phyloP scores from a whole-genome alignment of 2,329 filamentous ascomycete species.

The Colletotrichum tropicicola region DNA sequence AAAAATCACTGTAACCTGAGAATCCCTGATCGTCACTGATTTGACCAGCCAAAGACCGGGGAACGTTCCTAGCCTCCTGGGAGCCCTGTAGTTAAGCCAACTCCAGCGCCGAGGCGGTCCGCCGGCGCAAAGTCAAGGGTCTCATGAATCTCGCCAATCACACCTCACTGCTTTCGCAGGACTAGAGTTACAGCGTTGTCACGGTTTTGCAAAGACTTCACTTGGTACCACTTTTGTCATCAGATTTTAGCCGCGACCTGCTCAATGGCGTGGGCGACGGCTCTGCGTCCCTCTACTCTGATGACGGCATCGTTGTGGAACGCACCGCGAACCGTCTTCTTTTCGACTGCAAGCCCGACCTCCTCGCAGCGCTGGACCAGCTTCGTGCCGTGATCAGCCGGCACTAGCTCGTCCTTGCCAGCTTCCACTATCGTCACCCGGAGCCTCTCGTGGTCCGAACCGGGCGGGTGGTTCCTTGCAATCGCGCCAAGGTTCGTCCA shows the following conservation, averaged over 20 bases:
- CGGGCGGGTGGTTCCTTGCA: slow-evolving; percentile 33
- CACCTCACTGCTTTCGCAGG: background rate
- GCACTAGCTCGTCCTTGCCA: slow-evolving; percentile 67
- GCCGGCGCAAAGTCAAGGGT: background rate
- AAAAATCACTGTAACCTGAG: background rate
- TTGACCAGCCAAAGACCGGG: background rate
- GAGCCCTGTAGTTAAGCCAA: background rate
- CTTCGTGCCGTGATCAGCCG: slow-evolving; percentile 55
- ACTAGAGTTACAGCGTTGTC: background rate
- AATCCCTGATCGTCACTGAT: background rate
- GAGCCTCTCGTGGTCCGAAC: slow-evolving; percentile 33
- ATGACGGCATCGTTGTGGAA: slow-evolving; percentile 67
- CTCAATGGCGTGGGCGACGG: slow-evolving; percentile 54
- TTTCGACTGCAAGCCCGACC: slow-evolving; percentile 55
- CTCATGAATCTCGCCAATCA: slow-evolving; percentile 3
- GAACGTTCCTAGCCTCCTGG: background rate
- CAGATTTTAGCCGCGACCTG: slow-evolving; percentile 28
- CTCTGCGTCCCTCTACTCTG: slow-evolving; percentile 51
- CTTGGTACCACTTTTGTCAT: slow-evolving; percentile 16
- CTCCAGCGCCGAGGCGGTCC: background rate
- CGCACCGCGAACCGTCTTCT: slow-evolving; percentile 54
- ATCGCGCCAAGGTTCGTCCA: slow-evolving; percentile 59
- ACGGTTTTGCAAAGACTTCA: background rate
- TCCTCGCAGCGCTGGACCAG: slow-evolving; percentile 58
- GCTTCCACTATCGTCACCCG: slow-evolving; percentile 57